Base-by-base conservation (phyloP, 2,329 filamentous ascomycete genomes). In the Onygenales sp. region DNA sequence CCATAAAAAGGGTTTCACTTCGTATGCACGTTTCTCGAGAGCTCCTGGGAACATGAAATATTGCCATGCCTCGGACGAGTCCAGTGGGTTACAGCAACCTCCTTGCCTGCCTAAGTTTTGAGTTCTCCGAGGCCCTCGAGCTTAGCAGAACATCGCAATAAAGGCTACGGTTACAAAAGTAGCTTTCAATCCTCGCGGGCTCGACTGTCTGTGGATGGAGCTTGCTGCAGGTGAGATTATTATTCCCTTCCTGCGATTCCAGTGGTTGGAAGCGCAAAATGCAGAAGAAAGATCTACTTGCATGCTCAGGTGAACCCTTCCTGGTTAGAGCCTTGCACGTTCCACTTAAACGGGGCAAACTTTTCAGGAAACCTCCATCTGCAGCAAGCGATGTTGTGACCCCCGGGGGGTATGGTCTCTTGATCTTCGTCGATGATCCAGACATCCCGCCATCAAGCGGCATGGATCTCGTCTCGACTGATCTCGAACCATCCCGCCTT, bases 191-290 rank as follows among this genome's bases (percentile, higher is more conserved):
- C 36, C 11, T 3, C 8, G 46, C 9, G 45, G 46, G 35, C 35
- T 39, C 21, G 7, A 36, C n/a, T 41, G 36, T 17, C n/a, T 39
- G 35, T 49, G 46, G 46, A 41, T 31, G 7, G 10, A 46, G 17
- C 50, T 46, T 46, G 33, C 43, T 44, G 50, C 50, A 52, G 43
- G 35, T 33, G 33, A 45, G 32, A 46, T 45, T 52, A 52, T 31
- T 36, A 45, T 9, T 10, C 13, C 17, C 6, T 52, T 46, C 33
- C 35, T 31, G 49, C 17, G 31, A 9, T n/a, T 52, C 43, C 50
- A 52, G 43, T 46, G 41, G 50, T 38, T 17, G 39, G 32, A 13
- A 46, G n/a, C 44, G 17, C 17, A 39, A 27, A 36, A 46, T 46
- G 50, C 43, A 33, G 7, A 41, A 32, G 43, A 14, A 41, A 32